These are phyloP conservation scores for Aureobasidium lini DNA, from an alignment of 2,329 filamentous ascomycete genomes.

Conservation along the genomic window DNA sequence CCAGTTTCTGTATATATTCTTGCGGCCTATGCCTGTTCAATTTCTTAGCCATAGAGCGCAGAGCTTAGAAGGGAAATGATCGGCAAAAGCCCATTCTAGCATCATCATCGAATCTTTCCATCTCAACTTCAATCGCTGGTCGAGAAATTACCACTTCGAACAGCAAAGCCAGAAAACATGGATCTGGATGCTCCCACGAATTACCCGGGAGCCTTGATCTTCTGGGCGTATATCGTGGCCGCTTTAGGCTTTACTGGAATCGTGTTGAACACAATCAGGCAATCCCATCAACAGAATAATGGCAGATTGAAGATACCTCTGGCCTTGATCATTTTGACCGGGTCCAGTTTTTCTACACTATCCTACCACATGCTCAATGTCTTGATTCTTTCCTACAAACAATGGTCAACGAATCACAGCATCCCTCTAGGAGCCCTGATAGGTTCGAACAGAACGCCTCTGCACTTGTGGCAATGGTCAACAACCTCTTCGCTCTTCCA, in stretches of 20 bases:
- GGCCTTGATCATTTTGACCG: constrained; percentile 20
- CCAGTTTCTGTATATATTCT: neutral
- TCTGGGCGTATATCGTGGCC: constrained; percentile 28
- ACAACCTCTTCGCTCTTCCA: constrained; percentile 25
- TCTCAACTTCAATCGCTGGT: neutral
- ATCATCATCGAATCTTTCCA: neutral
- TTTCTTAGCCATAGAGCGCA: neutral
- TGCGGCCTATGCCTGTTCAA: neutral
- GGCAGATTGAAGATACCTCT: constrained; percentile 11
- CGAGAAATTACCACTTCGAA: neutral
- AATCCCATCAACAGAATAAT: neutral
- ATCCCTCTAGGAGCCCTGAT: constrained; percentile 7
- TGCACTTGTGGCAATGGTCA: constrained; percentile 26
- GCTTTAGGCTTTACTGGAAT: constrained; percentile 22
- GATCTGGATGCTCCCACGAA: constrained; percentile 15
- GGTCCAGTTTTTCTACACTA: constrained; percentile 24
- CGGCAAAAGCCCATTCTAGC: neutral
- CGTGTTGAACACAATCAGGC: constrained; percentile 15
- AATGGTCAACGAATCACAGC: constrained; percentile 18
- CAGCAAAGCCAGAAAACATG: neutral
- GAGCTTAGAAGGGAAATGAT: neutral
- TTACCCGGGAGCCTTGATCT: constrained; percentile 24
- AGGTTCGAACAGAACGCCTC: neutral
- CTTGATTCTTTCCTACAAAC: constrained; percentile 26
- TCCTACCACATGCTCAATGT: constrained; percentile 30